phyloP scores from a whole-genome alignment of 2,329 filamentous ascomycete genomes.

The Hymenoscyphus infarciens region DNA sequence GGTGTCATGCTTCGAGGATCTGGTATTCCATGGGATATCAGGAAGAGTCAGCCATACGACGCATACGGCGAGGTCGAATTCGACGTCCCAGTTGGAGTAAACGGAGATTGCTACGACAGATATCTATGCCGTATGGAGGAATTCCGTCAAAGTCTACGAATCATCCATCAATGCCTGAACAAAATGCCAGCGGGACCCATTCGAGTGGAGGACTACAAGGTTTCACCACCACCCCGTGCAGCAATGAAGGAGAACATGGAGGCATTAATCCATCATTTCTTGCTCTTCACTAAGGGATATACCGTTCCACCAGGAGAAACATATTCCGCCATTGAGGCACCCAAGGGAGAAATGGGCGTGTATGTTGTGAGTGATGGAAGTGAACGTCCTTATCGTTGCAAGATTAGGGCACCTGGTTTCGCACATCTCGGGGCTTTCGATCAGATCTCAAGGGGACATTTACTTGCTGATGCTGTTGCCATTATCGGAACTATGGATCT shows the following conservation, averaged over 20 bases:
- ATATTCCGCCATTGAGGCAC: constrained; percentile 97
- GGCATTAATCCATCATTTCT: constrained; percentile 97
- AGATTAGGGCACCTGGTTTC: constrained; percentile 95
- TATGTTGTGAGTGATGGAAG: constrained; percentile 94
- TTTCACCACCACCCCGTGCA: constrained; percentile 87
- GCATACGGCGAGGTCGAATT: constrained; percentile 98
- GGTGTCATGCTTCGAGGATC: constrained; percentile 98
- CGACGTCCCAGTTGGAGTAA: constrained; percentile 91
- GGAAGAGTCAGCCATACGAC: constrained; percentile 95
- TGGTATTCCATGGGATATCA: constrained; percentile 92
- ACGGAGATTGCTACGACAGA: constrained; percentile 98
- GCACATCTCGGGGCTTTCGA: constrained; percentile 94
- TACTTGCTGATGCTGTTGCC: constrained; percentile 93
- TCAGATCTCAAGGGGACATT: constrained; percentile 85
- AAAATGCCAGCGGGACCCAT: constrained; percentile 96
- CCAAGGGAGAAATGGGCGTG: constrained; percentile 99
- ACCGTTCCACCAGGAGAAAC: constrained; percentile 95
- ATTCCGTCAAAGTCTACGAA: constrained; percentile 95
- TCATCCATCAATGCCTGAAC: constrained; percentile 98
- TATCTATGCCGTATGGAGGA: constrained; percentile 99
- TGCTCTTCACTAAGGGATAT: constrained; percentile 98
- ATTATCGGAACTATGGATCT: constrained; percentile 90
- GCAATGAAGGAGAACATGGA: constrained; percentile 99
- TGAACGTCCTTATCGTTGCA: constrained; percentile 94
- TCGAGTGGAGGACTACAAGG: constrained; percentile 98